Evolutionary conservation across 1,284 basidiomycete genomes (phyloP), one percentile per base, ranked within the genome.

Genomic region (Mycena citricolor): DNA sequence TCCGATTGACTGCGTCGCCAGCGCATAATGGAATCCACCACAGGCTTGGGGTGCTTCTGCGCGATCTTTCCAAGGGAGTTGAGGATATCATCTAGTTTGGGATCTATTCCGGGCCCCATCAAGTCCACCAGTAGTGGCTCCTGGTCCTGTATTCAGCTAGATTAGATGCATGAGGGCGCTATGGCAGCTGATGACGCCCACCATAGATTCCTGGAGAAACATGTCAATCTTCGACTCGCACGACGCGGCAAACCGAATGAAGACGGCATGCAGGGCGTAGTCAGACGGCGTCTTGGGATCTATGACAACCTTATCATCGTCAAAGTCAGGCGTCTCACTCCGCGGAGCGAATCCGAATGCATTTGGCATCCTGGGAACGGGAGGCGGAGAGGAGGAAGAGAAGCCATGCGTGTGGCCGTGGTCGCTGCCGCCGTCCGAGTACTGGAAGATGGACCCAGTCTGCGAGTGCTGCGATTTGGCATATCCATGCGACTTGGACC

Each of bases 31-130:
- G 90, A 86, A 51, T 94, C 90, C 24, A 95, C 75, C 5, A 97
- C 91, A 28, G 83, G 78, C 55, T 91, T 88, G 2, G 90, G 76
- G 47, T 91, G 83, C 42, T 88, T 90, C 48, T 86, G 82, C 2
- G 90, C 90, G 44, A 95, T 85, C 59, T 90, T 88, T 8, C 88
- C 90, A 4, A 98, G 75, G 2, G 92, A 91, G 5, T 79, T 72
- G 23, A 97, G 74, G 4, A 86, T 76, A 22, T 85, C 81, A 59
- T 97, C 93, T 53, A 95, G 90, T 44, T 83, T 77, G 2, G 75
- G 62, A 58, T 95, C 91, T 2, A 86, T 73, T 2, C 81, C 75
- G 0, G 79, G 73, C 23, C 85, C 90, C 57, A 95, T 78, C 45
- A 74, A 74, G 20, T 81, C 73, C 0, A 77, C 70, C 16, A 93